These are phyloP conservation scores for Austroboletus olivaceoglutinosus DNA, from an alignment of 1,284 basidiomycete species.

Conservation along the genomic window DNA sequence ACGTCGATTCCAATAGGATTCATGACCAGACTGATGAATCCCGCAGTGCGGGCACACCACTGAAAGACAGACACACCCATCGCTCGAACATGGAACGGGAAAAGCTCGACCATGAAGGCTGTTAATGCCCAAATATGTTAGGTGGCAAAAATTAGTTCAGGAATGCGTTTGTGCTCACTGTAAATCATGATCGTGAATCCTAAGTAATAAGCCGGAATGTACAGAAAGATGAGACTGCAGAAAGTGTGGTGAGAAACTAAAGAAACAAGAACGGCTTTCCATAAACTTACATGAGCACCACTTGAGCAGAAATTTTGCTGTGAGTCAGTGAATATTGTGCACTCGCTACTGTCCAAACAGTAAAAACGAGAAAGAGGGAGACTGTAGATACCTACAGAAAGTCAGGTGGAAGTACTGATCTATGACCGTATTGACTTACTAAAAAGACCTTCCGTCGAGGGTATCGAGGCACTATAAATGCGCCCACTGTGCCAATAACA, in stretches of 20 bases:
- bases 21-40: too few relatives aligned
- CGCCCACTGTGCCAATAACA: constrained; percentile 1
- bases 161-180: background rate
- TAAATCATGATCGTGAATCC: background rate
- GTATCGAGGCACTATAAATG: constrained; percentile 16
- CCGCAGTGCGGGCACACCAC: too few relatives aligned
- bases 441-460: constrained; percentile 18
- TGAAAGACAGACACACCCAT: too few relatives aligned
- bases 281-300: background rate
- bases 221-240: background rate
- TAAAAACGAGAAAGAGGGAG: constrained; percentile 20
- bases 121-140: too few relatives aligned
- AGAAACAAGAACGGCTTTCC: background rate
- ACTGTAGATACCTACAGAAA: constrained; percentile 7
- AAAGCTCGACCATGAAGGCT: too few relatives aligned
- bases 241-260: background rate
- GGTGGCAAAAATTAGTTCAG: too few relatives aligned
- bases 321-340: constrained; percentile 20
- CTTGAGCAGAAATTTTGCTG: background rate
- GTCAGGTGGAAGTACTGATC: background rate
- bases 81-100: too few relatives aligned
- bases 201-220: background rate
- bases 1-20: too few relatives aligned
- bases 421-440: constrained; percentile 6
- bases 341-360: constrained; percentile 18